A percentile compares a stretch with the other conserved stretches of the same genome.
These are phyloP conservation scores for Pyronema omphalodes DNA, from an alignment of 495 filamentous ascomycete genomes.

Conservation along the genomic window DNA sequence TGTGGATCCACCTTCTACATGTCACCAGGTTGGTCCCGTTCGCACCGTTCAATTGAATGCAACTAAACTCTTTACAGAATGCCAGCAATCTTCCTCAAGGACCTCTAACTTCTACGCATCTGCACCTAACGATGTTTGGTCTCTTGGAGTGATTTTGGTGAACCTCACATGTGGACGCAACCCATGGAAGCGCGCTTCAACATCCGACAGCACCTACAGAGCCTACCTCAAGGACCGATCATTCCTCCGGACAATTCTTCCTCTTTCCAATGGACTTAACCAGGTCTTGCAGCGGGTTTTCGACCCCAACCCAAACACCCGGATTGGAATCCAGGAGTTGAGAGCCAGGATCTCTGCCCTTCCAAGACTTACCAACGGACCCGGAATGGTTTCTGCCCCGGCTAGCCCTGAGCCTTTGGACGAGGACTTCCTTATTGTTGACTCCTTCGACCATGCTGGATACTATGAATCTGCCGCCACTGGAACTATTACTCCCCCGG, in stretches of 20 bases:
- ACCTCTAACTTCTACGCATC: conserved; percentile 70
- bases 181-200: conserved; percentile 89
- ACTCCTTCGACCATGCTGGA: background rate
- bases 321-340: conserved; percentile 72
- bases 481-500: conserved; percentile 1
- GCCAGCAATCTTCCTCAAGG: conserved; percentile 61
- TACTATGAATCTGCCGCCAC: background rate
- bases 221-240: conserved; percentile 71
- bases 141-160: conserved; percentile 87
- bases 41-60: conserved; percentile 1
- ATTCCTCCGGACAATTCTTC: conserved; percentile 85
- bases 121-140: conserved; percentile 94
- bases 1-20: conserved; percentile 99
- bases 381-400: conserved; percentile 19
- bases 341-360: conserved; percentile 59
- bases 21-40: conserved; percentile 65
- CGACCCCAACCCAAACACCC: conserved; percentile 64
- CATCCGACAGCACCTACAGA: conserved; percentile 87
- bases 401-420: conserved; percentile 21
- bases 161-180: conserved; percentile 97
- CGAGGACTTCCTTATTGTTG: conserved; percentile 12
- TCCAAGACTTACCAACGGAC: conserved; percentile 45
- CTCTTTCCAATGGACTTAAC: conserved; percentile 78
- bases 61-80: conserved; percentile 42
- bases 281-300: conserved; percentile 77